Percentiles rank a stretch among this genome's conserved stretches.
Conservation (phyloP, 805 yeast species). For the Hermanozyma aechmeae region DNA sequence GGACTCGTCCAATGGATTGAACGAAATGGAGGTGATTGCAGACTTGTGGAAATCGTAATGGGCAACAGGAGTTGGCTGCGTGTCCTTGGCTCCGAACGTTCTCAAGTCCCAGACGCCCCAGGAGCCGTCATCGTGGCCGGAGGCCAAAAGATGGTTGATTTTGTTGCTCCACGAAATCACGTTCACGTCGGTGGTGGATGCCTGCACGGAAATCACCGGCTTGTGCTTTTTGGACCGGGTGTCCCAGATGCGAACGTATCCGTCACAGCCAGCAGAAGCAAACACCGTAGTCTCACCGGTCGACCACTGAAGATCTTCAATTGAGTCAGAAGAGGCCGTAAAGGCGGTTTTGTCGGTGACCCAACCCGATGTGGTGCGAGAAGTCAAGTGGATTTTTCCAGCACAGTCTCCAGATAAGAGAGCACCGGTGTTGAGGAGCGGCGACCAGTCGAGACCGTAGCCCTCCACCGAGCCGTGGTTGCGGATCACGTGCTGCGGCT, state of each 20-base stretch:
- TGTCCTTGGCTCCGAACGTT: constrained; percentile 50
- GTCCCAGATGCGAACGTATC: constrained; percentile 91
- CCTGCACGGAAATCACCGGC: constrained; percentile 80
- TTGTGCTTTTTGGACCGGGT: constrained; percentile 85
- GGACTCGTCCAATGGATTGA: constrained; percentile 93
- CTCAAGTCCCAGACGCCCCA: constrained; percentile 99
- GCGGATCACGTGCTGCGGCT: constrained; percentile 74
- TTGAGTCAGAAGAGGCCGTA: constrained; percentile 59
- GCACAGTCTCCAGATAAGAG: constrained; percentile 81
- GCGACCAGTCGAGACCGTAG: constrained; percentile 96
- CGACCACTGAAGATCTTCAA: constrained; percentile 97
- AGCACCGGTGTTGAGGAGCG: constrained; percentile 69
- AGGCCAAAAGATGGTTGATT: constrained; percentile 78
- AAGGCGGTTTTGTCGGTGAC: constrained; percentile 78
- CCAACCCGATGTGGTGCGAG: constrained; percentile 74
- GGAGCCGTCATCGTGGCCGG: constrained; percentile 94
- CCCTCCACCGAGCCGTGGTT: constrained; percentile 95
- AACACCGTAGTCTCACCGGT: constrained; percentile 86
- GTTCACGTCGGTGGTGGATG: constrained; percentile 78
- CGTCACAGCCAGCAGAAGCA: constrained; percentile 92
- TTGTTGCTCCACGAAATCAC: constrained; percentile 93
- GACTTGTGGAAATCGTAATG: constrained; percentile 91
- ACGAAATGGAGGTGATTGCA: constrained; percentile 86
- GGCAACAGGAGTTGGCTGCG: constrained; percentile 73
- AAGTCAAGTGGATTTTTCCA: constrained; percentile 75